Percentiles rank a stretch among this genome's conserved stretches.
Conservation (phyloP, 192 early-diverging fungal species). For the Pilaira anomala region DNA sequence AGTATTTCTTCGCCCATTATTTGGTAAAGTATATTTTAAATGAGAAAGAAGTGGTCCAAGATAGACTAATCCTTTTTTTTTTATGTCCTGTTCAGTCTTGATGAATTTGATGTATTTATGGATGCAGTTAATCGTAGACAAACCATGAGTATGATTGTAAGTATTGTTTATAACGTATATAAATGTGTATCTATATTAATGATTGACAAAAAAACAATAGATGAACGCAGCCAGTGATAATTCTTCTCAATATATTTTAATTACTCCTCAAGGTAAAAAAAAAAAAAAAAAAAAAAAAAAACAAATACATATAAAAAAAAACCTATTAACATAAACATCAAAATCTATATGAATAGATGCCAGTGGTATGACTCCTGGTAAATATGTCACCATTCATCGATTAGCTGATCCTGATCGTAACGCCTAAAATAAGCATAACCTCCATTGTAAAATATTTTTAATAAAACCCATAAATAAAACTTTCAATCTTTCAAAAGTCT, state of each 20-base stretch:
- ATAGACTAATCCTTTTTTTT: neutral
- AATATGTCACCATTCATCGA: conserved; percentile 56
- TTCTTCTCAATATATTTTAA: conserved; percentile 89
- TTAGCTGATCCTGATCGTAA: conserved; percentile 52
- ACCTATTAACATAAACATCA: neutral
- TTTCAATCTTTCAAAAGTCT: too few relatives aligned
- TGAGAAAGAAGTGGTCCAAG: too few relatives aligned
- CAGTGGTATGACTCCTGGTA: conserved; percentile 55
- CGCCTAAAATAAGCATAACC: neutral
- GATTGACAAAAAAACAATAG: conserved; percentile 16
- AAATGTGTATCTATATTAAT: neutral
- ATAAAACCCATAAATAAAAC: too few relatives aligned
- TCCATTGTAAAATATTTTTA: too few relatives aligned
- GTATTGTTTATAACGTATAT: neutral
- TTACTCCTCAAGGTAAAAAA: conserved; percentile 75
- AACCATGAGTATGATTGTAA: conserved; percentile 82
- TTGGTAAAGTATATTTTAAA: too few relatives aligned
- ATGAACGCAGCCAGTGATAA: conserved; percentile 74
- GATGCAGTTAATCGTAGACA: conserved; percentile 93
- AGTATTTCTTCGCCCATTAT: conserved; percentile 87
- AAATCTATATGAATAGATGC: conserved; percentile 50
- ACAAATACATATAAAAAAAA: neutral
- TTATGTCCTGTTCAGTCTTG: conserved; percentile 51
- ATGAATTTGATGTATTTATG: conserved; percentile 99
- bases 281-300: neutral